phyloP scores from a whole-genome alignment of 441 rosid species.

The Corymbia citriodora region DNA sequence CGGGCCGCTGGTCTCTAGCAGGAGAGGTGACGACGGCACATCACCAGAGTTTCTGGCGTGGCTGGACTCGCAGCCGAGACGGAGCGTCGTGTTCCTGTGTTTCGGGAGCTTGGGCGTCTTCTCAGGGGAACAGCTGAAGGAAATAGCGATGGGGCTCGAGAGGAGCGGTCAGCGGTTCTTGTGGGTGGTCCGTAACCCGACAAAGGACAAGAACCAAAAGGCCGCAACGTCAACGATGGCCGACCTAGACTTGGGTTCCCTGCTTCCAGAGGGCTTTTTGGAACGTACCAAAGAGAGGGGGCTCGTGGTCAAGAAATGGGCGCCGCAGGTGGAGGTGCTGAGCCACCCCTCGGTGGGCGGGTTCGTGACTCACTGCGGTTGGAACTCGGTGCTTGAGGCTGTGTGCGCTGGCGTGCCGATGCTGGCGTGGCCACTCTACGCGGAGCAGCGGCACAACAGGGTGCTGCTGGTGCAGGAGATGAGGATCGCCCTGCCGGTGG shows the following conservation, averaged over 20 bases:
- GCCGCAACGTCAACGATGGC: neutral
- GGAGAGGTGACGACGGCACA: neutral
- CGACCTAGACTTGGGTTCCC: neutral
- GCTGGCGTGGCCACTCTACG: neutral
- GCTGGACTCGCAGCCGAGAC: neutral
- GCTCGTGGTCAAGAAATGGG: neutral
- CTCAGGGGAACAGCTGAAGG: neutral
- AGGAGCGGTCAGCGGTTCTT: neutral
- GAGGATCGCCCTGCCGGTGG: neutral
- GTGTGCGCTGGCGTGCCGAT: neutral
- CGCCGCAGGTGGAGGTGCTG: neutral
- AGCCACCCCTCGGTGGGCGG: neutral
- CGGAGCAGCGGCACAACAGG: neutral
- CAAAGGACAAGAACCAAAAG: neutral
- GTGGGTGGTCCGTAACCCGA: neutral
- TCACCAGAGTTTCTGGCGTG: neutral
- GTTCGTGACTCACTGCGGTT: slow-evolving; percentile 8
- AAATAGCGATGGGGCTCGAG: neutral
- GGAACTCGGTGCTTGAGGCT: slow-evolving; percentile 6
- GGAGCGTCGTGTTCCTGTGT: neutral
- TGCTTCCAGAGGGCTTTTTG: neutral
- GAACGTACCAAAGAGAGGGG: neutral
- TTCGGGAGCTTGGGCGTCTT: neutral
- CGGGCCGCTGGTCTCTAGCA: neutral
- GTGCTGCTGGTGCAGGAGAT: neutral